Percentiles rank a stretch among this genome's conserved stretches.
Conservation (phyloP, 2,329 filamentous ascomycete species). For the Botrytis elliptica region DNA sequence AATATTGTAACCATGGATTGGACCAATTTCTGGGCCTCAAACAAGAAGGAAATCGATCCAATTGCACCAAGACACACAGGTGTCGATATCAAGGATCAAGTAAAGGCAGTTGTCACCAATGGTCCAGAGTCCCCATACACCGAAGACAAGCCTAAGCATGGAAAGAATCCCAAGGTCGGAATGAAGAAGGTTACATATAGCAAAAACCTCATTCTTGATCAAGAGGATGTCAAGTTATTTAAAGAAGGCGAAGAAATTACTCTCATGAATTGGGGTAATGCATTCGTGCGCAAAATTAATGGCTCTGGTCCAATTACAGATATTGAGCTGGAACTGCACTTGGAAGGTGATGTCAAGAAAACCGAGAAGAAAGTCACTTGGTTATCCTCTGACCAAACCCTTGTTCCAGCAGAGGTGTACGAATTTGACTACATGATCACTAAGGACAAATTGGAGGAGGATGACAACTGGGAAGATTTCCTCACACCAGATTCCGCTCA, state of each 20-base stretch:
- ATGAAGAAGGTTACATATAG: constrained; percentile 83
- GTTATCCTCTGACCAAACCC: constrained; percentile 75
- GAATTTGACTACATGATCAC: constrained; percentile 95
- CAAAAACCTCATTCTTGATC: constrained; percentile 75
- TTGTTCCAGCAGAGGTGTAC: constrained; percentile 81
- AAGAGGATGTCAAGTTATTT: constrained; percentile 80
- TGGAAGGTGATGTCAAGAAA: constrained; percentile 89
- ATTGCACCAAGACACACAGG: constrained; percentile 72
- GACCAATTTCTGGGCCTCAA: constrained; percentile 66
- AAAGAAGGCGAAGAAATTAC: constrained; percentile 87
- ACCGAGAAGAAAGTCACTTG: constrained; percentile 97
- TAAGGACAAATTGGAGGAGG: constrained; percentile 90
- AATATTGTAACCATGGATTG: constrained; percentile 85
- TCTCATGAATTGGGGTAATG: constrained; percentile 95
- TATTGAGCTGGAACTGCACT: constrained; percentile 81
- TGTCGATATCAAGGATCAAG: constrained; percentile 67
- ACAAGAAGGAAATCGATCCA: constrained; percentile 83
- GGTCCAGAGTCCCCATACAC: constrained; percentile 60
- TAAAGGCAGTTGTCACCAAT: constrained; percentile 68
- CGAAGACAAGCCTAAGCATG: constrained; percentile 81
- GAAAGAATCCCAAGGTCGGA: constrained; percentile 83
- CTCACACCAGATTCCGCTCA: constrained; percentile 72
- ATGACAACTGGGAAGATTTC: constrained; percentile 82
- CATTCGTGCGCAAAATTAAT: constrained; percentile 68
- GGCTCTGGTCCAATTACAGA: constrained; percentile 60